phyloP scores from a whole-genome alignment of 1,284 basidiomycete species.

The Malassezia vespertilionis region DNA sequence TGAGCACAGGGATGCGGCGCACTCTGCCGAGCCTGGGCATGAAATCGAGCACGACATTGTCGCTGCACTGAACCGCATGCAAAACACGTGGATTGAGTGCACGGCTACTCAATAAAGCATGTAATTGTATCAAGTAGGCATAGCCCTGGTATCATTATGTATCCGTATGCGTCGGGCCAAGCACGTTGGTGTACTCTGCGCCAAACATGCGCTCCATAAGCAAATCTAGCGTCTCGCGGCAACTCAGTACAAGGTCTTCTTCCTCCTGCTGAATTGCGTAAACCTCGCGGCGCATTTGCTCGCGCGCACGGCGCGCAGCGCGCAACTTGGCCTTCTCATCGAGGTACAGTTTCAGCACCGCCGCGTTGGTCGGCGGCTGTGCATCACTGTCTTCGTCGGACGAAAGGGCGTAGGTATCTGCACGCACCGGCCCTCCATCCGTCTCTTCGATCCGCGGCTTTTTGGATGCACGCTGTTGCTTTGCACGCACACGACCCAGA shows the following conservation, averaged over 20 bases:
- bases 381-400: no score
- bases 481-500: constrained; percentile 15
- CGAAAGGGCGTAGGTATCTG: no score
- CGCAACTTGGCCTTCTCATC: constrained; percentile 39
- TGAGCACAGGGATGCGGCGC: no score
- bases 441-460: no score
- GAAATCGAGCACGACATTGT: constrained; percentile 90
- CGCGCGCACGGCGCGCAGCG: constrained; percentile 20
- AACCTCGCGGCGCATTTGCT: constrained; percentile 18
- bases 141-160: no score
- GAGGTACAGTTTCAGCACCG: constrained; percentile 26
- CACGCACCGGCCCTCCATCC: no score
- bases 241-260: constrained; percentile 9
- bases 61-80: constrained; percentile 61
- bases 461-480: no score
- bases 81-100: constrained; percentile 57
- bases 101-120: neutral
- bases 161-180: no score
- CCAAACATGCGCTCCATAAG: constrained; percentile 23
- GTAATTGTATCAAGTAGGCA: no score
- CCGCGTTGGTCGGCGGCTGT: no score
- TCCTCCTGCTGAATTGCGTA: constrained; percentile 18
- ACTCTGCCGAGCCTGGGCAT: constrained; percentile 17
- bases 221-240: constrained; percentile 23
- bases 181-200: constrained; percentile 17